Base-by-base conservation (phyloP, 768 basidiomycete species). In the Naganishia vaughanmartiniae region DNA sequence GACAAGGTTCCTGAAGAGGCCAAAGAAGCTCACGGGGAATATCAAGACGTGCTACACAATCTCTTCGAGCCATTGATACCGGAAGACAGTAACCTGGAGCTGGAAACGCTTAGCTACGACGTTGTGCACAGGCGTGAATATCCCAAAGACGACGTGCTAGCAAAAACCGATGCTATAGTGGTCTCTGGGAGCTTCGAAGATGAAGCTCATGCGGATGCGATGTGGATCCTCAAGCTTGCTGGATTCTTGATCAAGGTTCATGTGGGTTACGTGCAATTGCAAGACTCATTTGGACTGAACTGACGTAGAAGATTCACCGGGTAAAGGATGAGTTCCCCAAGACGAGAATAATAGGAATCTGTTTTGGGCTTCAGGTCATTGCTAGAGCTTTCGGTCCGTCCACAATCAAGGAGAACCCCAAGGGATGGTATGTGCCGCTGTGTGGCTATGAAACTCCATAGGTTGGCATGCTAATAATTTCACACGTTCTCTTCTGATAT, bases 151-250 rank as follows among this genome's bases (percentile, higher is more conserved):
- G 65, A 67, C 10, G 73, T 75, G 33, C 68, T 77, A 48, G 70
- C 72, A 21, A 66, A 67, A 9, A 74, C 73, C 54, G 76, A 77
- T 60, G 73, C 73, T 17, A 68, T 77, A 21, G 57, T 77, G 21
- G 72, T 77, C 36, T 73, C 73, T 15, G 76, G 76, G 17, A 73
- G 72, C 19, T 77, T 77, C 63, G 74, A 77, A 36, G 76, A 75
- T 66, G 76, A 75, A n/a, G 73, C 73, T n/a, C 70, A 74, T 63
- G 60, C 54, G 19, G 76, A 77, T 58, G 60, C 72, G 7, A 73
- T 69, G 51, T 77, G 76, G 76, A 75, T 77, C 33, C 66, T 77
- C 26, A 72, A 74, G 24, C 67, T 77, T 15, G 74, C 74, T 17
- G 76, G 76, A 6, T 77, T 71, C 60, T 34, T 77, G 30, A 77